A percentile compares a stretch with the other conserved stretches of the same genome.
Evolutionary conservation across 257 asterid species (phyloP).

Genomic region (Solanum stenotomum): DNA sequence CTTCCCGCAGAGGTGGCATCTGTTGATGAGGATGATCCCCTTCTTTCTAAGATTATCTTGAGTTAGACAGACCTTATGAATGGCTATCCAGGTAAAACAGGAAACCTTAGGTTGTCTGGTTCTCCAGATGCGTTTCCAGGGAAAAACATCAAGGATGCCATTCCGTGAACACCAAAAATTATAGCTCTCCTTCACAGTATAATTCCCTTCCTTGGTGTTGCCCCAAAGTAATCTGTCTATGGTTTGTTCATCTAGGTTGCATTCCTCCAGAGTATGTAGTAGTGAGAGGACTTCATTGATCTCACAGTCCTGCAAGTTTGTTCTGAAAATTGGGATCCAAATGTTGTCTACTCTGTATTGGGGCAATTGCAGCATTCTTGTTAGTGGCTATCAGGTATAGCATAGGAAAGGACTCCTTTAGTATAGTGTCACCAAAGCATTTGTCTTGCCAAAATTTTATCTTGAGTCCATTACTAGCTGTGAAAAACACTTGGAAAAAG

Average conservation of each 20-base stretch:
- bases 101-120: not conserved
- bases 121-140: not conserved
- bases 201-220: not conserved
- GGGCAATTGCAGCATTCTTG: not conserved
- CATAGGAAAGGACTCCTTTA: not conserved
- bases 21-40: not conserved
- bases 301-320: not conserved
- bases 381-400: not conserved
- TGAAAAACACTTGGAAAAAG: no score
- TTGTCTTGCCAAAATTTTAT: not conserved
- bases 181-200: not conserved
- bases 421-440: not conserved
- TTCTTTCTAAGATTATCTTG: not conserved
- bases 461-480: not conserved
- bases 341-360: not conserved
- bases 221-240: not conserved
- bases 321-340: not conserved
- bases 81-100: not conserved
- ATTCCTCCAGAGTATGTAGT: not conserved
- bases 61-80: not conserved
- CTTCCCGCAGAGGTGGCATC: not conserved
- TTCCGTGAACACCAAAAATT: not conserved
- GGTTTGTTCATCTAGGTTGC: not conserved
- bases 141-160: not conserved
- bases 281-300: not conserved